Percentiles rank a stretch among this genome's conserved stretches.
Evolutionary conservation across 495 filamentous ascomycete genomes (phyloP).

Genomic region (Parachaetomium inaequale): DNA sequence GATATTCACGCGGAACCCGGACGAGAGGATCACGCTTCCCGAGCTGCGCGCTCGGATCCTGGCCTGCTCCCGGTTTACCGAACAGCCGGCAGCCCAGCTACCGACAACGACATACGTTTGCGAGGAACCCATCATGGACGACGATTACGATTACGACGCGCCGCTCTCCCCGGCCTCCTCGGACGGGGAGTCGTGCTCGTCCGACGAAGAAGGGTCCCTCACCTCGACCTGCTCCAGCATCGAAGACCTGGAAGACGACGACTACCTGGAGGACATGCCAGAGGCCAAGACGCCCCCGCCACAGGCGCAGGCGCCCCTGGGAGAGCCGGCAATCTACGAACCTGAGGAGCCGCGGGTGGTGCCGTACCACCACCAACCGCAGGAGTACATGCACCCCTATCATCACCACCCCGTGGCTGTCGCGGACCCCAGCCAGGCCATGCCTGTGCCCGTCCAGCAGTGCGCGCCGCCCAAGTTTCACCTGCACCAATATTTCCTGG

Average conservation of each 20-base stretch:
- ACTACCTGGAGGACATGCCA: slow-evolving; percentile 39
- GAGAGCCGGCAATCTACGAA: slow-evolving; percentile 39
- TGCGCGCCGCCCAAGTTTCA: slow-evolving; percentile 39
- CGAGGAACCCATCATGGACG: slow-evolving; percentile 41
- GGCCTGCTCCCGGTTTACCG: slow-evolving; percentile 72
- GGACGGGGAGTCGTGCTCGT: slow-evolving; percentile 46
- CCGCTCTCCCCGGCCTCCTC: slow-evolving; percentile 42
- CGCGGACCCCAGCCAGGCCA: slow-evolving; percentile 11
- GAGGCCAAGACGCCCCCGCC: slow-evolving; percentile 44
- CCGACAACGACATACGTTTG: slow-evolving; percentile 42
- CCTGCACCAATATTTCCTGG: slow-evolving; percentile 42
- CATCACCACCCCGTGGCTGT: slow-evolving; percentile 21
- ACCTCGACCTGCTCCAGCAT: slow-evolving; percentile 45
- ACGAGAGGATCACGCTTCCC: slow-evolving; percentile 76
- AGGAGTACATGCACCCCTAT: slow-evolving; percentile 39
- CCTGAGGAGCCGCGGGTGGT: slow-evolving; percentile 37
- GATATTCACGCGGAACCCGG: slow-evolving; percentile 86
- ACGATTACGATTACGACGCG: slow-evolving; percentile 30
- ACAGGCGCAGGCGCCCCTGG: slow-evolving; percentile 16
- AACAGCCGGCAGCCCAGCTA: slow-evolving; percentile 33
- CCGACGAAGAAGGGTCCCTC: slow-evolving; percentile 46
- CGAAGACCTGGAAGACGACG: slow-evolving; percentile 39
- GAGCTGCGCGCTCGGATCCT: slow-evolving; percentile 76
- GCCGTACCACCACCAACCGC: slow-evolving; percentile 12
- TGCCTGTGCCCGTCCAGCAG: slow-evolving; percentile 27